A percentile compares a stretch with the other conserved stretches of the same genome.
Evolutionary conservation across 2,329 filamentous ascomycete species (phyloP).

Genomic region (Diplodia seriata): DNA sequence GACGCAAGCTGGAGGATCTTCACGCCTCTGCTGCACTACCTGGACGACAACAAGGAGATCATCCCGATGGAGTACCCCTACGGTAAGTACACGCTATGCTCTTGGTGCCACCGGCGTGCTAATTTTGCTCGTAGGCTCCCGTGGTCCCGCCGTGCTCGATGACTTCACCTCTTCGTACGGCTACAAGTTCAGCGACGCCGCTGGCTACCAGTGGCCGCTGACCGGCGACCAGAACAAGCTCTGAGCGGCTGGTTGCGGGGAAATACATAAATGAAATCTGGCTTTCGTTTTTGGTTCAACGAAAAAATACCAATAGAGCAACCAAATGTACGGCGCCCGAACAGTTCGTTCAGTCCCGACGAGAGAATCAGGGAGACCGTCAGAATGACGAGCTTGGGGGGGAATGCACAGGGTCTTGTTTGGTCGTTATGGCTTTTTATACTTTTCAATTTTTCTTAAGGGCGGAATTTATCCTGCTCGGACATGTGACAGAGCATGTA

Average conservation of each 20-base stretch:
- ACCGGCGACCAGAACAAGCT: slow-evolving; percentile 81
- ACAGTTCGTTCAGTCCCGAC: slow-evolving; percentile 22
- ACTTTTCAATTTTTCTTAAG: background rate
- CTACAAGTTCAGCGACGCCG: slow-evolving; percentile 98
- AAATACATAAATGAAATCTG: slow-evolving; percentile 4
- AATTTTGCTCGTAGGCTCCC: slow-evolving; percentile 72
- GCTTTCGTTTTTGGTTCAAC: slow-evolving; percentile 20
- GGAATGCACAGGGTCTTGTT: background rate
- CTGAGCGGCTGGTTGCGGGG: slow-evolving; percentile 56
- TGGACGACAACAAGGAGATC: slow-evolving; percentile 99
- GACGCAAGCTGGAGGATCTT: slow-evolving; percentile 99
- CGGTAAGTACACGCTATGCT: slow-evolving; percentile 65
- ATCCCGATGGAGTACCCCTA: slow-evolving; percentile 99
- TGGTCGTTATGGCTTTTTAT: slow-evolving; percentile 2
- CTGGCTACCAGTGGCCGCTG: slow-evolving; percentile 87
- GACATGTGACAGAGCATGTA: slow-evolving; percentile 22
- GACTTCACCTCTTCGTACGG: slow-evolving; percentile 98
- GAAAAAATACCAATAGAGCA: slow-evolving; percentile 31
- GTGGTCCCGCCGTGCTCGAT: slow-evolving; percentile 92
- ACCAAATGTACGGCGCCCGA: slow-evolving; percentile 25
- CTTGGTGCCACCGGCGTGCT: slow-evolving; percentile 6
- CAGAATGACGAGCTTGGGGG: slow-evolving; percentile 15
- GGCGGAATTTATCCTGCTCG: slow-evolving; percentile 19
- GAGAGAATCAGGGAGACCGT: slow-evolving; percentile 1
- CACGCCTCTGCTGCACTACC: slow-evolving; percentile 94